Conservation (phyloP, 495 filamentous ascomycete genomes). For the Penicillium alfredii region DNA sequence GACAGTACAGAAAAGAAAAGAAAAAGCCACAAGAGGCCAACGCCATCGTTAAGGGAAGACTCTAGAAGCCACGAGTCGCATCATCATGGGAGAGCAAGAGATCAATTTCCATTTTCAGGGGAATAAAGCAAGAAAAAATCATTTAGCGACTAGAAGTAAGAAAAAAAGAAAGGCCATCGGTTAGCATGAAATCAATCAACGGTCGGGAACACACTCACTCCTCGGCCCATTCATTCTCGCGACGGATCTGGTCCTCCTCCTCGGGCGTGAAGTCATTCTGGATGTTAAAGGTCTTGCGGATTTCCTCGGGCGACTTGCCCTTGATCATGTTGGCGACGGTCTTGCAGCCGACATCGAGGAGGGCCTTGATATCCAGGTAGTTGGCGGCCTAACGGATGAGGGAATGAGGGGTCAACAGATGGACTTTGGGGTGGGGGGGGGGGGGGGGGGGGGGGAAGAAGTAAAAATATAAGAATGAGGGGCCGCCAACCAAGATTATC, state of each 20-base stretch:
- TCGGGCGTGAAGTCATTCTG: slow-evolving; percentile 71
- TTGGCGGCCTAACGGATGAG: slow-evolving; percentile 55
- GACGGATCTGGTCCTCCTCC: slow-evolving; percentile 66
- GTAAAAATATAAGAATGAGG: too few species aligned
- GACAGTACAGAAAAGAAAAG: not conserved
- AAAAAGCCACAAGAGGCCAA: not conserved
- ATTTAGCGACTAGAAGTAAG: slow-evolving; percentile 35
- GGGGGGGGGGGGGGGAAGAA: slow-evolving; percentile 25
- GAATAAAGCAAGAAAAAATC: not conserved
- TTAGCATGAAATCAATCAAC: slow-evolving; percentile 8
- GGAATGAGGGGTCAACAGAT: not conserved
- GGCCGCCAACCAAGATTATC: slow-evolving; percentile 97
- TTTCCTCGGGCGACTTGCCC: slow-evolving; percentile 67
- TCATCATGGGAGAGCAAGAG: not conserved
- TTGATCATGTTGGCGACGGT: slow-evolving; percentile 70
- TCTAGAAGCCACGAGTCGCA: not conserved
- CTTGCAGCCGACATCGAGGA: slow-evolving; percentile 64
- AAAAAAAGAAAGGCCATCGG: too few species aligned
- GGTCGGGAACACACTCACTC: slow-evolving; percentile 40
- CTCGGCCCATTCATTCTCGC: slow-evolving; percentile 70
- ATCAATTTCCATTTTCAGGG: slow-evolving; percentile 4
- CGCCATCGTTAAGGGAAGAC: slow-evolving; percentile 5
- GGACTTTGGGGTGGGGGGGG: not conserved
- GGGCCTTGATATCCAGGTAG: slow-evolving; percentile 66
- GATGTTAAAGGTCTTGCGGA: slow-evolving; percentile 72